These are phyloP conservation scores for Colletotrichum melonis DNA, from an alignment of 2,329 filamentous ascomycete species.

Conservation along the genomic window DNA sequence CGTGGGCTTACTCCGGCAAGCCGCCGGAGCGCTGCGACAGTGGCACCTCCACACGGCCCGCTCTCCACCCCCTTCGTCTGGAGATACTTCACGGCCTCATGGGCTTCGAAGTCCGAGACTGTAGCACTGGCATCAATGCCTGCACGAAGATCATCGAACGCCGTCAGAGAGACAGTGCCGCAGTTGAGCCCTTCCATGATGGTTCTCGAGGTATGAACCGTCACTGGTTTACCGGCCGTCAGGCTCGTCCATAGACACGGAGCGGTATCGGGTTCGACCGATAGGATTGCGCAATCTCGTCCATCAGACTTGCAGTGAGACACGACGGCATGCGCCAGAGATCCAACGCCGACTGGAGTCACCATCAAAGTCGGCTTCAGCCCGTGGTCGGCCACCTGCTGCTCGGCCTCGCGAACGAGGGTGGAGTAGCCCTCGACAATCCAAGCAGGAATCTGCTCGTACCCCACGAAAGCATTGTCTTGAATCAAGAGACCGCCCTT, in stretches of 20 bases:
- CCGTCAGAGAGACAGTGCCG: constrained; percentile 73
- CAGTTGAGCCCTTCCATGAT: constrained; percentile 83
- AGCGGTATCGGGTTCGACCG: constrained; percentile 77
- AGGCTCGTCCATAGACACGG: constrained; percentile 68
- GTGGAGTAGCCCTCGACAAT: constrained; percentile 83
- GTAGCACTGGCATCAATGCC: constrained; percentile 71
- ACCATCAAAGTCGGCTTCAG: constrained; percentile 61
- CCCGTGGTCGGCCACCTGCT: constrained; percentile 59
- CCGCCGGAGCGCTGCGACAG: constrained; percentile 66
- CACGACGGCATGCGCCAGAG: constrained; percentile 76
- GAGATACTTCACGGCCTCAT: constrained; percentile 68
- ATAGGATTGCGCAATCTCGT: constrained; percentile 57
- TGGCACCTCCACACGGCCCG: constrained; percentile 73
- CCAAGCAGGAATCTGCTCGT: constrained; percentile 76
- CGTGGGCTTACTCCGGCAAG: constrained; percentile 45
- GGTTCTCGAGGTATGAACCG: constrained; percentile 67
- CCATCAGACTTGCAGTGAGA: constrained; percentile 68
- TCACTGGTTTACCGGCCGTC: constrained; percentile 55
- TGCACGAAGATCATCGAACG: constrained; percentile 69
- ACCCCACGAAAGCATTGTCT: constrained; percentile 76
- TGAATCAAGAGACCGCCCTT: constrained; percentile 68
- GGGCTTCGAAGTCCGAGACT: constrained; percentile 72
- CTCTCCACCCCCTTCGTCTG: constrained; percentile 56
- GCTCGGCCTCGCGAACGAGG: constrained; percentile 75
- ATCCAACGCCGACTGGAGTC: constrained; percentile 78